Conservation (phyloP, 768 basidiomycete genomes). For the Suillus subluteus region DNA sequence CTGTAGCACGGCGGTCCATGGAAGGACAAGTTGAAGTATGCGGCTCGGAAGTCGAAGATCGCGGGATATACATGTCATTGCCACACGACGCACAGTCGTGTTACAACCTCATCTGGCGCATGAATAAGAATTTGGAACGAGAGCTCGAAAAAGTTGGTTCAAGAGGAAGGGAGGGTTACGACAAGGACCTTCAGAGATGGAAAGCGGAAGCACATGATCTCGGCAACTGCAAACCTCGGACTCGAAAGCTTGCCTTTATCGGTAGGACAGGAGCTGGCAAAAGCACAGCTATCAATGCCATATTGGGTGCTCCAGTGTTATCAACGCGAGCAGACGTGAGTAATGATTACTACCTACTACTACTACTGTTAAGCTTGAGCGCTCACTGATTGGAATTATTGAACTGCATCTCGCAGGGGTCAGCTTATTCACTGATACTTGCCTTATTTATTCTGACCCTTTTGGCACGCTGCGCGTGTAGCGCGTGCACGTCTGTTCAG, state of each 20-base stretch:
- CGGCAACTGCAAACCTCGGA: not conserved
- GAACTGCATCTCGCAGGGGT: not conserved
- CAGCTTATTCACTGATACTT: not conserved
- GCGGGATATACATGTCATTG: not conserved
- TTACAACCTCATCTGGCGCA: not conserved
- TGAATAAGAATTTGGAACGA: not conserved
- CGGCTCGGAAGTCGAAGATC: not conserved
- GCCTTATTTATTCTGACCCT: not conserved
- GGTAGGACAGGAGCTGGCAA: constrained; percentile 3
- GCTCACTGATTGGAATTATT: not conserved
- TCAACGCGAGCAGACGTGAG: constrained; percentile 2
- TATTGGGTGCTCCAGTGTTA: not conserved
- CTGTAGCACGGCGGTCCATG: not conserved
- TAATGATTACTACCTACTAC: not conserved
- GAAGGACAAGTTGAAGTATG: not conserved
- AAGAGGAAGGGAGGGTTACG: not conserved
- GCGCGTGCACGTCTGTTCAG: not conserved
- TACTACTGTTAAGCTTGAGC: not conserved
- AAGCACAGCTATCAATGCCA: constrained; percentile 1
- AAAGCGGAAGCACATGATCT: not conserved
- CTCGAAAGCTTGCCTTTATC: not conserved
- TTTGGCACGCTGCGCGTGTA: not conserved
- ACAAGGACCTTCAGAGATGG: not conserved
- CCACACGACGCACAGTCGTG: not conserved
- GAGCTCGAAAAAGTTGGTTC: not conserved